Evolutionary conservation across 176 grass and related monocot genomes (phyloP).

Genomic region (Canna indica): DNA sequence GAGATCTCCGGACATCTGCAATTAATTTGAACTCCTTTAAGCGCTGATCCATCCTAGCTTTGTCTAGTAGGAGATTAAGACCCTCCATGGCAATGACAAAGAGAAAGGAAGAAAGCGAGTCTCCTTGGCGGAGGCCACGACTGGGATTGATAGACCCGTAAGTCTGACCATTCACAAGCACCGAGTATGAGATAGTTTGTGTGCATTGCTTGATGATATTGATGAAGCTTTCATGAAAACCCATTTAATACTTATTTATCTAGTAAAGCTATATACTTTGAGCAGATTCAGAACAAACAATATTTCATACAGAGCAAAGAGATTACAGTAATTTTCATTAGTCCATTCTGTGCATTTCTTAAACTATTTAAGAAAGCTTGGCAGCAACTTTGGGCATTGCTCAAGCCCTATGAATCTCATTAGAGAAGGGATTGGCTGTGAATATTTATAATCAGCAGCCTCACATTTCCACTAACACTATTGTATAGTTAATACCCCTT

Average conservation of each 20-base stretch:
- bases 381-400: slow-evolving; percentile 31
- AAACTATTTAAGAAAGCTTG: slow-evolving; percentile 58
- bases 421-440: slow-evolving; percentile 39
- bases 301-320: slow-evolving; percentile 64
- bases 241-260: neutral
- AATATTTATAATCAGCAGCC: slow-evolving; percentile 43
- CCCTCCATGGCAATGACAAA: too few species aligned
- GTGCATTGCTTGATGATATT: too few species aligned
- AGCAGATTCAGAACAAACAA: slow-evolving; percentile 51
- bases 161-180: too few species aligned
- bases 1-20: too few species aligned
- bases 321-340: slow-evolving; percentile 47
- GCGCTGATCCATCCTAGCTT: too few species aligned
- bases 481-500: slow-evolving; percentile 29
- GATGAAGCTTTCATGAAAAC: too few species aligned
- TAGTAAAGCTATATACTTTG: slow-evolving; percentile 2
- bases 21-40: too few species aligned
- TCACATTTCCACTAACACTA: slow-evolving; percentile 44
- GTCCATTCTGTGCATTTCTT: slow-evolving; percentile 49
- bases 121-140: too few species aligned
- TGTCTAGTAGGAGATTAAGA: too few species aligned
- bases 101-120: too few species aligned
- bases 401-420: slow-evolving; percentile 2
- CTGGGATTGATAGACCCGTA: too few species aligned
- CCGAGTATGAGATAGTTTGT: too few species aligned